Evolutionary conservation across 2,329 filamentous ascomycete genomes (phyloP).

Genomic region (Colletotrichum tofieldiae): DNA sequence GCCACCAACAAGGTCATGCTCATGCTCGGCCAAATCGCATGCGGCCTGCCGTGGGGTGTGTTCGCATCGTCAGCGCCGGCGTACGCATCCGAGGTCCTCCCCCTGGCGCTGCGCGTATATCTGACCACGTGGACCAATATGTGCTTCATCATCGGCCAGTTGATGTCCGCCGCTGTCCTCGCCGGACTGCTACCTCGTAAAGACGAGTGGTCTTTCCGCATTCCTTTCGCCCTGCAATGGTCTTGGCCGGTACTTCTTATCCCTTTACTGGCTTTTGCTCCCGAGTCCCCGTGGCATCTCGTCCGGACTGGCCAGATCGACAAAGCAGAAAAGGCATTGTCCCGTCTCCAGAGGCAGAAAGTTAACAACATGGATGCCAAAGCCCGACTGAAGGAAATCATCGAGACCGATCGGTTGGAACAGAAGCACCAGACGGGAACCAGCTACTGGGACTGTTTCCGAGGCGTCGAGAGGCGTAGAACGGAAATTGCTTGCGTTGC

Average conservation of each 20-base stretch:
- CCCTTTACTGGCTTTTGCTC: constrained; percentile 58
- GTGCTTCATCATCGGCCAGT: constrained; percentile 59
- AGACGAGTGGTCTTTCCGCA: constrained; percentile 62
- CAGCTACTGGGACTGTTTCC: constrained; percentile 59
- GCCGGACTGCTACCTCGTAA: constrained; percentile 52
- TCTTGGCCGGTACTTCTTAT: constrained; percentile 62
- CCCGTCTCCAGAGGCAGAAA: constrained; percentile 45
- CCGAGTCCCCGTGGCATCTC: constrained; percentile 63
- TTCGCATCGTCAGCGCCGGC: constrained; percentile 62
- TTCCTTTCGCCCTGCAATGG: constrained; percentile 66
- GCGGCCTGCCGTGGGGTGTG: constrained; percentile 57
- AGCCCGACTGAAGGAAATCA: constrained; percentile 57
- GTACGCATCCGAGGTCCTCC: constrained; percentile 63
- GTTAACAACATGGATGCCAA: constrained; percentile 49
- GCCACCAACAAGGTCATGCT: constrained; percentile 52
- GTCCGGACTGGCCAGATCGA: constrained; percentile 55
- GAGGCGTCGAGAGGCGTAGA: constrained; percentile 54
- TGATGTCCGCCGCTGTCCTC: constrained; percentile 57
- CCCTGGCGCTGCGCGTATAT: constrained; percentile 59
- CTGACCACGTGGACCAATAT: constrained; percentile 63
- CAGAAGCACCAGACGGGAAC: constrained; percentile 51
- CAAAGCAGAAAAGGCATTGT: constrained; percentile 50
- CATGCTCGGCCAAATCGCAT: constrained; percentile 53
- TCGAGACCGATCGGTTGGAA: constrained; percentile 59
- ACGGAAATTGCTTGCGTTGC: constrained; percentile 54